phyloP scores from a whole-genome alignment of 176 grass and related monocot genomes.

The Phoenix roebelenii region DNA sequence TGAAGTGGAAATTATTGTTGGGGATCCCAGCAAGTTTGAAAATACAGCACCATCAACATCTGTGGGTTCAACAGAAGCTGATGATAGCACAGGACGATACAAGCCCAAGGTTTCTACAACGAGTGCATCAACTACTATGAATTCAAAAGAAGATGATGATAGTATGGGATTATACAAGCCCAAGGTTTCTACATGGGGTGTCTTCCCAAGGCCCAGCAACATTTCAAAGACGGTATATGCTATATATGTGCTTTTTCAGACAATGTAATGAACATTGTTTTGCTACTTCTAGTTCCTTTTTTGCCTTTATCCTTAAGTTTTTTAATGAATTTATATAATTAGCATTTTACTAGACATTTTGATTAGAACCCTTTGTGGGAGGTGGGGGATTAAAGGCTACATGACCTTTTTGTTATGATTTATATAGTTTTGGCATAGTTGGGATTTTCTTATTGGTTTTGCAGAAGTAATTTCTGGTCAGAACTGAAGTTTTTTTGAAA shows the following conservation, averaged over 20 bases:
- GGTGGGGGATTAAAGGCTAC: no score
- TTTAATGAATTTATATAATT: no score
- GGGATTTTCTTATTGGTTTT: no score
- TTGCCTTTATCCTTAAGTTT: background rate
- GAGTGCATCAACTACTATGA: background rate
- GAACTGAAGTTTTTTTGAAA: no score
- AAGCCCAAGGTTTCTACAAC: no score
- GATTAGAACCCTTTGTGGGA: no score
- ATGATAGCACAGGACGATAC: no score
- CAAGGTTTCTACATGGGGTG: conserved; percentile 46
- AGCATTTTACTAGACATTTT: no score
- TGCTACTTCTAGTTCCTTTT: background rate
- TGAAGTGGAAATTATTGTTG: conserved; percentile 36
- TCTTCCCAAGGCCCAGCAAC: conserved; percentile 40
- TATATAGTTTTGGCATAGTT: no score
- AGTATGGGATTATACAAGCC: conserved; percentile 19
- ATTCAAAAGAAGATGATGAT: conserved; percentile 15
- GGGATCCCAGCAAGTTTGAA: conserved; percentile 38
- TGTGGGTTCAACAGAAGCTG: no score
- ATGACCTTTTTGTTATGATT: no score
- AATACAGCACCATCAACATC: background rate
- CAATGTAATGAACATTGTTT: background rate
- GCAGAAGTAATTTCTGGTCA: no score
- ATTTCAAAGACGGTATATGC: conserved; percentile 41
- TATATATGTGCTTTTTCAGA: background rate